Percentiles rank a stretch among this genome's conserved stretches.
phyloP scores from a whole-genome alignment of 139 green algal species.

The Auxenochlorella pyrenoidosa region DNA sequence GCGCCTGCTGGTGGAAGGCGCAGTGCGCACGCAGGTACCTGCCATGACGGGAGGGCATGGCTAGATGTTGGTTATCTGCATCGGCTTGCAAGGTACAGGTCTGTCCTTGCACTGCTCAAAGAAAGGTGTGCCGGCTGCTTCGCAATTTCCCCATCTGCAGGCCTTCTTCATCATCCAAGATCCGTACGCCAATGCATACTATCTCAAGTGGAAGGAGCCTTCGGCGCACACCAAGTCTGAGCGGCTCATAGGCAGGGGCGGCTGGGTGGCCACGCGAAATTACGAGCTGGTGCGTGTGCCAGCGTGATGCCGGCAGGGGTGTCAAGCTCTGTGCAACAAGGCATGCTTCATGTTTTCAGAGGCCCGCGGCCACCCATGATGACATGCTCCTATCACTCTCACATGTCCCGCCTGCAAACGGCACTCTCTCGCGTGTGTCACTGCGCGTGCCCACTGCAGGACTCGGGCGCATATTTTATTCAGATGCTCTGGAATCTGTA shows the following conservation, averaged over 20 bases:
- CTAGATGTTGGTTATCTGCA: neutral
- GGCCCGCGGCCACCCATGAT: no score
- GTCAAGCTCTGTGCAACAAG: no score
- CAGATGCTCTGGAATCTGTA: slow-evolving; percentile 72
- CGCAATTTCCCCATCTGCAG: neutral
- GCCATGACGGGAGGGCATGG: neutral
- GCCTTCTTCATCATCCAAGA: slow-evolving; percentile 73
- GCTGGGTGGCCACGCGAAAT: slow-evolving; percentile 71
- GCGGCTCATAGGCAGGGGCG: slow-evolving; percentile 49
- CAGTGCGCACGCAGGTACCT: slow-evolving; percentile 40
- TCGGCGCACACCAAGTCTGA: slow-evolving; percentile 44
- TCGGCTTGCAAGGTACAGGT: no score
- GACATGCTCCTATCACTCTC: no score
- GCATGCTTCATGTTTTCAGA: no score
- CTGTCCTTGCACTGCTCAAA: no score
- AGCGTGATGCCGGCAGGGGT: neutral
- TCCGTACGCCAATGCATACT: slow-evolving; percentile 70
- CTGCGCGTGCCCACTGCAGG: slow-evolving; percentile 1
- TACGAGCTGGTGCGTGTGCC: slow-evolving; percentile 59
- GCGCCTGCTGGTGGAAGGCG: slow-evolving; percentile 50
- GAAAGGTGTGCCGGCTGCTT: neutral
- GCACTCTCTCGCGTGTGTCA: no score
- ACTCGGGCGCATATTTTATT: slow-evolving; percentile 72
- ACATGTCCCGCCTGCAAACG: no score
- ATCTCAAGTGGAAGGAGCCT: slow-evolving; percentile 40